These are phyloP conservation scores for Coprinellus aureogranulatus DNA, from an alignment of 768 basidiomycete genomes.

Conservation along the genomic window DNA sequence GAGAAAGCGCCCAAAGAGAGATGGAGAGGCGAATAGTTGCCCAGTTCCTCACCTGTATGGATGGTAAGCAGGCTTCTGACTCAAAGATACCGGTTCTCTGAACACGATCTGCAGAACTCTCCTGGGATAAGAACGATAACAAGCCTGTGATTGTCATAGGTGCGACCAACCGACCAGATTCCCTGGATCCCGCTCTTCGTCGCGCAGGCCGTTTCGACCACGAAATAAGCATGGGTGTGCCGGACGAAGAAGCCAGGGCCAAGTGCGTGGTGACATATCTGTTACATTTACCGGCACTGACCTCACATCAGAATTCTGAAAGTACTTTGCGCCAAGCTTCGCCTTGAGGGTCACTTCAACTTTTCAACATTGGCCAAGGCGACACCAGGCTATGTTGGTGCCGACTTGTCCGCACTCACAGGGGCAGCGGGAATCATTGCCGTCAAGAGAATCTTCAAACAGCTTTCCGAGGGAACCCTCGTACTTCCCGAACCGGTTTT, in stretches of 20 bases:
- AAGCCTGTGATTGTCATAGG: slow-evolving; percentile 93
- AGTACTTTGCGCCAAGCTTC: slow-evolving; percentile 80
- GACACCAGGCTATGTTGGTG: slow-evolving; percentile 97
- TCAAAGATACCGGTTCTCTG: not conserved
- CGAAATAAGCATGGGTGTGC: slow-evolving; percentile 97
- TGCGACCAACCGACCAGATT: slow-evolving; percentile 94
- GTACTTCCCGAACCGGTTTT: slow-evolving; percentile 45
- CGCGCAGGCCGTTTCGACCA: slow-evolving; percentile 95
- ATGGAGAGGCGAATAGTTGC: slow-evolving; percentile 98
- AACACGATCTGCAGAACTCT: slow-evolving; percentile 60
- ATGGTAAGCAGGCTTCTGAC: slow-evolving; percentile 59
- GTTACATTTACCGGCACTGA: not conserved
- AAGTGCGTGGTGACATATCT: slow-evolving; percentile 55
- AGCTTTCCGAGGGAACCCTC: slow-evolving; percentile 65
- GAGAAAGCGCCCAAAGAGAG: slow-evolving; percentile 96
- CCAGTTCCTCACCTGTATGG: slow-evolving; percentile 97
- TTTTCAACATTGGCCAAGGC: slow-evolving; percentile 83
- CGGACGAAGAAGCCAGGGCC: slow-evolving; percentile 84
- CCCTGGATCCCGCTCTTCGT: slow-evolving; percentile 88
- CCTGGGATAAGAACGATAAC: slow-evolving; percentile 92
- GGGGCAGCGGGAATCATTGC: slow-evolving; percentile 95
- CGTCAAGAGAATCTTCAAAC: slow-evolving; percentile 91
- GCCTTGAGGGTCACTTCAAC: slow-evolving; percentile 85
- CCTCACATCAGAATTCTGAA: slow-evolving; percentile 67
- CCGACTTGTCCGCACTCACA: slow-evolving; percentile 86